Conservation (phyloP, 1,284 basidiomycete species). For the Schizophyllum commune region DNA sequence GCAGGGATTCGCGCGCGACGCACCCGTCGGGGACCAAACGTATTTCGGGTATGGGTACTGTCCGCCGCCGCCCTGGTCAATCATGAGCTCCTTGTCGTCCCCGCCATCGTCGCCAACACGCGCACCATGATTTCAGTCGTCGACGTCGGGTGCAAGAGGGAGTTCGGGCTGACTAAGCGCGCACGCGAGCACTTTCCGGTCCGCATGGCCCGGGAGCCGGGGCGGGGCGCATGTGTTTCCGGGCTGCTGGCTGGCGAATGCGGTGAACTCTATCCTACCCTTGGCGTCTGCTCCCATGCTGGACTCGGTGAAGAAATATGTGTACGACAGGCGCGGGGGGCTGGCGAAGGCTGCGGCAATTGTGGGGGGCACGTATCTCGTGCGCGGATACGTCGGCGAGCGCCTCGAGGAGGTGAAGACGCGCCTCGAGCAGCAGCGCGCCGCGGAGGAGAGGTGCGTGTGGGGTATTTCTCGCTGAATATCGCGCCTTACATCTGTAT, state of each 20-base stretch:
- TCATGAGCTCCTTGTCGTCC: slow-evolving; percentile 1
- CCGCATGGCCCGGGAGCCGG: background rate
- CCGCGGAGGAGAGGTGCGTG: slow-evolving; percentile 71
- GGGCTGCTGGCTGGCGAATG: background rate
- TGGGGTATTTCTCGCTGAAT: background rate
- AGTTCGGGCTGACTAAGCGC: background rate
- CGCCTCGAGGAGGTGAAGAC: slow-evolving; percentile 69
- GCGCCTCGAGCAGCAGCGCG: slow-evolving; percentile 52
- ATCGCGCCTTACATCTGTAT: slow-evolving; percentile 7
- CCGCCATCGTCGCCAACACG: background rate
- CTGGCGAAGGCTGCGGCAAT: slow-evolving; percentile 21
- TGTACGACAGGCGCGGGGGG: slow-evolving; percentile 40
- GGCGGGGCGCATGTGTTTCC: slow-evolving; percentile 6
- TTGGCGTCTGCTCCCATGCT: slow-evolving; percentile 24
- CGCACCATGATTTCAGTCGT: slow-evolving; percentile 10
- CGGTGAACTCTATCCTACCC: background rate
- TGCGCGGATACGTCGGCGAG: slow-evolving; percentile 57
- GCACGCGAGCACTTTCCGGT: background rate
- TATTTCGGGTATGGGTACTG: slow-evolving; percentile 16
- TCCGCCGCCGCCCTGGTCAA: slow-evolving; percentile 13
- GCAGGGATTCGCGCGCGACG: background rate
- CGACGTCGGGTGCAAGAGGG: background rate
- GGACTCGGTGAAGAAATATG: slow-evolving; percentile 32
- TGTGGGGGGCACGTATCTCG: slow-evolving; percentile 59
- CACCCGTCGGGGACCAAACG: slow-evolving; percentile 12